phyloP scores from a whole-genome alignment of 352 stramenopile genomes.

The Globisporangium emineosum region DNA sequence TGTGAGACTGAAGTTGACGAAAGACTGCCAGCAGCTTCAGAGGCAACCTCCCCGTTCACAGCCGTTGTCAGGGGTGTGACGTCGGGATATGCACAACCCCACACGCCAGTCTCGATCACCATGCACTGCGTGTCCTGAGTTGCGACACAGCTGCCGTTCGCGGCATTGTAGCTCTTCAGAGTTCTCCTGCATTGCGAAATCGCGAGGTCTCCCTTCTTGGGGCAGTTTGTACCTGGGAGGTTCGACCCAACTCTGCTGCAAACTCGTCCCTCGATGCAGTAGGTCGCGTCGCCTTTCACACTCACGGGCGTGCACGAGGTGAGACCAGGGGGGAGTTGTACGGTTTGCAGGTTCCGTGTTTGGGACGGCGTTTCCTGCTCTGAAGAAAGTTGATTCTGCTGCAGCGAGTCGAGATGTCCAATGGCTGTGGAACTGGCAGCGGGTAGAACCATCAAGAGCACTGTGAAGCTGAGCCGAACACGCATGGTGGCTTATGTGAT shows the following conservation, averaged over 20 bases:
- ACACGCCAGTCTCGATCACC: conserved; percentile 20
- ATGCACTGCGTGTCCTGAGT: conserved; percentile 40
- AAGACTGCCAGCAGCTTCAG: background rate
- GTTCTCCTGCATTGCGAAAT: conserved; percentile 27
- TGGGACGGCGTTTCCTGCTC: background rate
- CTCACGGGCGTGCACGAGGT: conserved; percentile 29
- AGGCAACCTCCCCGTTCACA: background rate
- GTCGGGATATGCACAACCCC: conserved; percentile 35
- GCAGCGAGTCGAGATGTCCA: background rate
- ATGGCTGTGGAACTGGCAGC: background rate
- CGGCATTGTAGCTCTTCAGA: conserved; percentile 25
- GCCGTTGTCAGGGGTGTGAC: background rate
- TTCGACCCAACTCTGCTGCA: conserved; percentile 22
- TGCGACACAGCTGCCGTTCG: conserved; percentile 26
- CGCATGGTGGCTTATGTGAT: conserved; percentile 1
- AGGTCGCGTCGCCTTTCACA: conserved; percentile 40
- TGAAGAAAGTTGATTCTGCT: background rate
- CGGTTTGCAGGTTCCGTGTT: background rate
- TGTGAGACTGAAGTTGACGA: background rate
- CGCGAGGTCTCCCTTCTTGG: conserved; percentile 28
- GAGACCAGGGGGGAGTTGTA: background rate
- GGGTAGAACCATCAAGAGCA: conserved; percentile 6
- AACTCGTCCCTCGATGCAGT: conserved; percentile 39
- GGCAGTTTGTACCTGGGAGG: conserved; percentile 27
- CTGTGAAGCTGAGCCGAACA: background rate